Percentiles rank a stretch among this genome's conserved stretches.
Conservation (phyloP, 1,284 basidiomycete species). For the Malassezia sp. region DNA sequence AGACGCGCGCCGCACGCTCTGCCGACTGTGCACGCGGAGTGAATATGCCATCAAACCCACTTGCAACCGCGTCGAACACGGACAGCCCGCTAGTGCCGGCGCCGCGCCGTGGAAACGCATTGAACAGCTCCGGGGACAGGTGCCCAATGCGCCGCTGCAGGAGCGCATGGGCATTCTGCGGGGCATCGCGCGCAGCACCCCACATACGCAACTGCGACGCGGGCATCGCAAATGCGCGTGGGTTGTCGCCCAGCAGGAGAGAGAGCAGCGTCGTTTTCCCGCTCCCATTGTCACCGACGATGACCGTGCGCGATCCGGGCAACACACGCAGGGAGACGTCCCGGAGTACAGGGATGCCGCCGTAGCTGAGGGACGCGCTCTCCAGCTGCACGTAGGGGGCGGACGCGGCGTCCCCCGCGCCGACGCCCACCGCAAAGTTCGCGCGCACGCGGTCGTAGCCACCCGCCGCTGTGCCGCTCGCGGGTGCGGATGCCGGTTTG, state of each 20-base stretch:
- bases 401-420: conserved; percentile 19
- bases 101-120: conserved; percentile 61
- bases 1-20: conserved; percentile 17
- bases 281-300: conserved; percentile 52
- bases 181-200: conserved; percentile 25
- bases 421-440: conserved; percentile 10
- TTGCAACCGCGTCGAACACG: conserved; percentile 30
- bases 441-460: conserved; percentile 14
- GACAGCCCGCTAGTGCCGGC: conserved; percentile 28
- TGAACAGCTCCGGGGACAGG: conserved; percentile 76
- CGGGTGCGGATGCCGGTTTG: no score
- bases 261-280: conserved; percentile 94
- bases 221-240: conserved; percentile 65
- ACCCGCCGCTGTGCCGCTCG: conserved; percentile 3
- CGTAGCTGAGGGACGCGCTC: conserved; percentile 63
- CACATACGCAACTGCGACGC: conserved; percentile 28
- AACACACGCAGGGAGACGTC: conserved; percentile 20
- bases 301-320: conserved; percentile 22
- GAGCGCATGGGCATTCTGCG: conserved; percentile 28
- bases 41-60: conserved; percentile 40
- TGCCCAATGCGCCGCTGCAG: conserved; percentile 52
- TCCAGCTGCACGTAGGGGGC: conserved; percentile 56
- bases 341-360: conserved; percentile 53
- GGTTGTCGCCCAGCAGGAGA: conserved; percentile 82
- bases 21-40: conserved; percentile 14